Evolutionary conservation across 2,329 filamentous ascomycete genomes (phyloP).

Genomic region (Didymella sp.): DNA sequence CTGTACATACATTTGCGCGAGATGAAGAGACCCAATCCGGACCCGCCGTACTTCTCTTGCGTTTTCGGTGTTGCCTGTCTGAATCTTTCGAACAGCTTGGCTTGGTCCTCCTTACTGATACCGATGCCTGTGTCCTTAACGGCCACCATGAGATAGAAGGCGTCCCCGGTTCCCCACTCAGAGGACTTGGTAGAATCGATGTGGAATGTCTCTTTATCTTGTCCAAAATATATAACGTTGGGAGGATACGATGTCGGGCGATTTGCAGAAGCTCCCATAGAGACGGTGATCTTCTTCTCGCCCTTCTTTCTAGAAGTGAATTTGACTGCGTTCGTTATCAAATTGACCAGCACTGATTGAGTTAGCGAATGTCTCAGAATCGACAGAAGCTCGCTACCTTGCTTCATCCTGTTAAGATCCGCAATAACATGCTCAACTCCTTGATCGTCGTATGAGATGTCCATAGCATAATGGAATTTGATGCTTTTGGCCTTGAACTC

Average conservation of each 20-base stretch:
- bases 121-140: conserved; percentile 55
- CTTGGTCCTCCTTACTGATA: conserved; percentile 51
- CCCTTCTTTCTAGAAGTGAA: conserved; percentile 53
- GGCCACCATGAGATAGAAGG: conserved; percentile 54
- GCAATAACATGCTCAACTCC: conserved; percentile 50
- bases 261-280: conserved; percentile 49
- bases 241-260: conserved; percentile 53
- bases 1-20: conserved; percentile 43
- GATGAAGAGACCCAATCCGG: conserved; percentile 49
- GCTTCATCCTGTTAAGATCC: conserved; percentile 49
- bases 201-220: conserved; percentile 46
- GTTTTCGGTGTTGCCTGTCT: conserved; percentile 51
- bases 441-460: conserved; percentile 50
- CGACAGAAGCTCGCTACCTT: conserved; percentile 28
- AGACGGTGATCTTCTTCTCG: conserved; percentile 51
- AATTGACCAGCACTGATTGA: conserved; percentile 48
- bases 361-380: conserved; percentile 11
- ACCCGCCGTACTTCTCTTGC: conserved; percentile 53
- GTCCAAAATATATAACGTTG: conserved; percentile 54
- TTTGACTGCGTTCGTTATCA: conserved; percentile 58
- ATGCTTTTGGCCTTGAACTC: conserved; percentile 50
- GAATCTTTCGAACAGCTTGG: conserved; percentile 54
- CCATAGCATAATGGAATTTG: conserved; percentile 50
- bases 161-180: conserved; percentile 52
- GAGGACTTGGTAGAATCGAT: conserved; percentile 51